Evolutionary conservation across 2,329 filamentous ascomycete species (phyloP), one percentile per base, ranked within the genome.

Genomic region (Trichophyton equinum): DNA sequence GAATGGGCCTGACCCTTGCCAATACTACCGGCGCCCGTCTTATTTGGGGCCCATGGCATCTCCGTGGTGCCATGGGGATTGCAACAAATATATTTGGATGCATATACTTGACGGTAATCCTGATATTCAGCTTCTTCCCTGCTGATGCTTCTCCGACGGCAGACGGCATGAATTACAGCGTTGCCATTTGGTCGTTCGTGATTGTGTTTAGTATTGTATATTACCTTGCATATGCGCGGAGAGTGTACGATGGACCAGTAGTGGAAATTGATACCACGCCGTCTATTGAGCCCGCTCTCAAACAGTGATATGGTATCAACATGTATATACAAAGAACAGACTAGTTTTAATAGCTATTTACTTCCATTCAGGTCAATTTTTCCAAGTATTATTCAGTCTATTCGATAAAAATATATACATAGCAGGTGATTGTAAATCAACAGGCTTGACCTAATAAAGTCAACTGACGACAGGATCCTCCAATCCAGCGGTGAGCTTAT

Each of bases 91-190:
- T 72, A 13, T 69, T 70, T 56, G 69, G 73, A 1, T 61, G 74
- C 51, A 38, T 68, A 5, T 76, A 71, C 63, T 70, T 69, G 5
- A 60, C 66, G 27, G 67, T 68, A 44, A 63, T 72, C 6, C 65
- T 68, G 47, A 62, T 73, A 18, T 71, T 71, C 65, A 62, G 72
- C 33, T 70, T 69, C n/a, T 75, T 73, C 58, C 73, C 73, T 0
- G 67, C 68, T 0, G 61, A 64, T 3, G 58, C 72, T 0, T 70
- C 72, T 3, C 70, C 74, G 22, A 70, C 68, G 0, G 67, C 67
- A 1, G 62, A 63, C 36, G 70, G 70, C 40, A 75, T 75, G 72
- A 75, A 75, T 58, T 75, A 73, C 60, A 69, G 77, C 63, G 78
- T 70, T 40, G 67, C 77, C 36, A 69, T 80, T 33, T 77, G 76